A percentile compares a stretch with the other conserved stretches of the same genome.
Evolutionary conservation across 31 red algal genomes (phyloP).

Genomic region (Bonnemaisonia californica): DNA sequence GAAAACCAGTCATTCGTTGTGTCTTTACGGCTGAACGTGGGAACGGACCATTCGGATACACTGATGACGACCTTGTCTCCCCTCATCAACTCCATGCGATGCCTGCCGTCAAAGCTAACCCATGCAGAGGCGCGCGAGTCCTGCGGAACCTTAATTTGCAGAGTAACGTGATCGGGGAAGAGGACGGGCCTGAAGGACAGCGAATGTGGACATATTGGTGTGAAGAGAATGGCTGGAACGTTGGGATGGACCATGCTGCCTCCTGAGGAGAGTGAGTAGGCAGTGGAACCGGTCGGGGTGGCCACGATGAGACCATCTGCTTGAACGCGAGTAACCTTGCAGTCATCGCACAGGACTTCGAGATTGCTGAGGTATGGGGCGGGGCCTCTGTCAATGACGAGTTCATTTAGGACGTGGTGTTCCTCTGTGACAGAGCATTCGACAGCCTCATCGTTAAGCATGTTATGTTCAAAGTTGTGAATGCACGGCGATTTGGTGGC

Average conservation of each 20-base stretch:
- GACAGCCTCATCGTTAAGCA: conserved; percentile 9
- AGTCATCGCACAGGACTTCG: conserved; percentile 73
- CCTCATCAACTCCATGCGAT: conserved; percentile 76
- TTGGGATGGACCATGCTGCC: conserved; percentile 96
- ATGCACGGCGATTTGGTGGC: conserved; percentile 26
- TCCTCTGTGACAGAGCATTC: conserved; percentile 29
- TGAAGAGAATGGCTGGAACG: conserved; percentile 78
- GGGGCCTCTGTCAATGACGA: conserved; percentile 91
- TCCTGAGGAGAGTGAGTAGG: conserved; percentile 91
- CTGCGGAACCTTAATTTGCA: conserved; percentile 73
- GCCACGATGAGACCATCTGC: conserved; percentile 90
- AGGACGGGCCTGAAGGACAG: conserved; percentile 85
- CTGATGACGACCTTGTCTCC: conserved; percentile 75
- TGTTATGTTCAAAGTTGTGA: conserved; percentile 47
- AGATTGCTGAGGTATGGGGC: conserved; percentile 86
- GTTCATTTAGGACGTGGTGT: conserved; percentile 77
- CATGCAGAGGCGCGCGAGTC: conserved; percentile 74
- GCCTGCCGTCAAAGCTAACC: conserved; percentile 90
- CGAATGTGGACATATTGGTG: conserved; percentile 92
- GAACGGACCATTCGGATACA: conserved; percentile 64
- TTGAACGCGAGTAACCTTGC: conserved; percentile 72
- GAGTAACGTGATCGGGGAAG: conserved; percentile 79
- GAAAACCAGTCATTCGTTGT: conserved; percentile 87
- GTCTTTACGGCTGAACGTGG: conserved; percentile 69
- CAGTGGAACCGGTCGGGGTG: conserved; percentile 92